These are phyloP conservation scores for Lentinula raphanica DNA, from an alignment of 768 basidiomycete species.

Conservation along the genomic window DNA sequence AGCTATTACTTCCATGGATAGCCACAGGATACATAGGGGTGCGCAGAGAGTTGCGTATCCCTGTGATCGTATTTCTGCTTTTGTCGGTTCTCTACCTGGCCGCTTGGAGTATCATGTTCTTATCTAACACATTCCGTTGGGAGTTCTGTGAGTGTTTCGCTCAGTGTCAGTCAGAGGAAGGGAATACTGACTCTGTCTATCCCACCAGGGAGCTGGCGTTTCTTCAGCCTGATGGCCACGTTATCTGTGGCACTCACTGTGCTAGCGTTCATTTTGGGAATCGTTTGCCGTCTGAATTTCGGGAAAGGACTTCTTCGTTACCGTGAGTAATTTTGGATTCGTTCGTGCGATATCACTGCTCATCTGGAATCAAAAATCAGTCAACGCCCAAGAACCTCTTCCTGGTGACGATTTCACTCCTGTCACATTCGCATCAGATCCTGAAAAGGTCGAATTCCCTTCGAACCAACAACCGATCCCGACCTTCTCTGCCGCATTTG, in stretches of 20 bases:
- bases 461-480: slow-evolving; percentile 46
- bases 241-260: slow-evolving; percentile 55
- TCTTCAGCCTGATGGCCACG: slow-evolving; percentile 62
- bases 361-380: slow-evolving; percentile 27
- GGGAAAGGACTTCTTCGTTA: slow-evolving; percentile 67
- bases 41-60: slow-evolving; percentile 55
- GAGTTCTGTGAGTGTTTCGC: slow-evolving; percentile 38
- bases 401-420: slow-evolving; percentile 37
- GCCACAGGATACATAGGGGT: slow-evolving; percentile 71
- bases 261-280: slow-evolving; percentile 51
- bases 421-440: slow-evolving; percentile 23
- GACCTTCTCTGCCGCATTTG: slow-evolving; percentile 42
- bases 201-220: slow-evolving; percentile 50
- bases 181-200: not conserved
- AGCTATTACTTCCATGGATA: slow-evolving; percentile 72
- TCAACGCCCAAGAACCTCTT: slow-evolving; percentile 49
- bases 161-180: not conserved
- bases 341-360: not conserved
- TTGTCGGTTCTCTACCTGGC: slow-evolving; percentile 57
- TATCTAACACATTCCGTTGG: slow-evolving; percentile 69
- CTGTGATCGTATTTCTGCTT: slow-evolving; percentile 59
- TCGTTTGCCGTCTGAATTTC: slow-evolving; percentile 70
- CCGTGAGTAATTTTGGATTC: slow-evolving; percentile 38
- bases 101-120: slow-evolving; percentile 72
- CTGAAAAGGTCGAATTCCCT: slow-evolving; percentile 63